Conservation (phyloP, 805 yeast species). For the Cyberlindnera petersonii region DNA sequence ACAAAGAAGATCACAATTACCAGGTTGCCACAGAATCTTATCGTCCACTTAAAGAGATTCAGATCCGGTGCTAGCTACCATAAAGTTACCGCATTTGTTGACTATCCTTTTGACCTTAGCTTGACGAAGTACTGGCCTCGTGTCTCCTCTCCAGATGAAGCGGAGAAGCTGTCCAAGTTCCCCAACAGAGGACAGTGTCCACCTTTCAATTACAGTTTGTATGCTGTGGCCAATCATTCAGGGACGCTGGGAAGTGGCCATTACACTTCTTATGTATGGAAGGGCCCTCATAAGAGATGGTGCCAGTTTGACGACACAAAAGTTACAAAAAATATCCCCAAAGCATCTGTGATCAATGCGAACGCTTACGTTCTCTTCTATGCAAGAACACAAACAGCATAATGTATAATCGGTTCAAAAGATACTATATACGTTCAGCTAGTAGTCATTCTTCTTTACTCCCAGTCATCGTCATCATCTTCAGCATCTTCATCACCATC, state of each 20-base stretch:
- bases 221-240: slow-evolving; percentile 79
- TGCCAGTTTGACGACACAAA: slow-evolving; percentile 77
- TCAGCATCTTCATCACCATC: slow-evolving; percentile 32
- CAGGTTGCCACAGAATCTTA: slow-evolving; percentile 70
- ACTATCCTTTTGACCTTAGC: slow-evolving; percentile 65
- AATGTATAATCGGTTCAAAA: not conserved
- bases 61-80: slow-evolving; percentile 35
- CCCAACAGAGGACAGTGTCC: slow-evolving; percentile 74
- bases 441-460: slow-evolving; percentile 28
- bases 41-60: slow-evolving; percentile 85
- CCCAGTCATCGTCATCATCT: slow-evolving; percentile 62
- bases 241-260: slow-evolving; percentile 87
- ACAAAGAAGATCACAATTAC: slow-evolving; percentile 70
- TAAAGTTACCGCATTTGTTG: slow-evolving; percentile 47
- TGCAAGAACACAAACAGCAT: slow-evolving; percentile 33
- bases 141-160: slow-evolving; percentile 11
- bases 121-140: slow-evolving; percentile 29
- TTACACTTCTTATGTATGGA: slow-evolving; percentile 76
- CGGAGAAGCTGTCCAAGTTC: slow-evolving; percentile 31
- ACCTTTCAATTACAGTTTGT: slow-evolving; percentile 73
- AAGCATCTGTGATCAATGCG: slow-evolving; percentile 54
- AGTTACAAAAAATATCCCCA: slow-evolving; percentile 49
- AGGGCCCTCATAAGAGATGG: slow-evolving; percentile 56
- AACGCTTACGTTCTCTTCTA: slow-evolving; percentile 86
- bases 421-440: not conserved